Evolutionary conservation across 345 rosid species (phyloP), one percentile per base, ranked within the genome.

Genomic region (Brassica rapa): DNA sequence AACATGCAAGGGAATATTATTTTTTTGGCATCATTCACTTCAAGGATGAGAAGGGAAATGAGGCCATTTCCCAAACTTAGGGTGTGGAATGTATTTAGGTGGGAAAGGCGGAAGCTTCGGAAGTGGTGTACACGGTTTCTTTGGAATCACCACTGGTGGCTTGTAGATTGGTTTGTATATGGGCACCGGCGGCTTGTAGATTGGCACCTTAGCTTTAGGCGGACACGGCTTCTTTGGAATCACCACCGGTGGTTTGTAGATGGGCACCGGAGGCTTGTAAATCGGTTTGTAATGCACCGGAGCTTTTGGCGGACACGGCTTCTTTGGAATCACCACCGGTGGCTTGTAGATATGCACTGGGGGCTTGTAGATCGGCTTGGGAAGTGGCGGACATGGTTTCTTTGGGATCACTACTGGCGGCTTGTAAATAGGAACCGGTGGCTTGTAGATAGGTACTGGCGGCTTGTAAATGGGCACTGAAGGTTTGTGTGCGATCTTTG

Each of bases 11-110:
- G 39, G 25, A 49, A 62, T 62, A 61, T 24, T 62, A 16, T 1
- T 68, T 12, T 43, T 5, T 4, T 62, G 3, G 61, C 16, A 12
- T 29, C 37, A 67, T 27, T 70, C 59, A 70, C 39, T 61, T 70
- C 66, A 77, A 27, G 81, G 74, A 56, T 74, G 74, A 39, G 72
- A 65, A 39, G 76, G 81, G 19, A 71, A 37, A 24, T 87, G 86
- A 73, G 89, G 89, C 80, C 72, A 78, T 68, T 88, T 84, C 25
- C 84, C 84, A 24, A 84, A 86, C 77, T 88, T 79, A 27, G 84
- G 87, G 56, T 83, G 82, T 35, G 81, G 79, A 78, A 75, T 7
- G 73, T 41, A 37, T 75, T 82, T 82, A 10, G 86, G 89, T 70
- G 86, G 83, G 73, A 83, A 76, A 0, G 82, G 84, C 39, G 93